These are phyloP conservation scores for Ceratocystis albifundus DNA, from an alignment of 2,329 filamentous ascomycete species.

Conservation along the genomic window DNA sequence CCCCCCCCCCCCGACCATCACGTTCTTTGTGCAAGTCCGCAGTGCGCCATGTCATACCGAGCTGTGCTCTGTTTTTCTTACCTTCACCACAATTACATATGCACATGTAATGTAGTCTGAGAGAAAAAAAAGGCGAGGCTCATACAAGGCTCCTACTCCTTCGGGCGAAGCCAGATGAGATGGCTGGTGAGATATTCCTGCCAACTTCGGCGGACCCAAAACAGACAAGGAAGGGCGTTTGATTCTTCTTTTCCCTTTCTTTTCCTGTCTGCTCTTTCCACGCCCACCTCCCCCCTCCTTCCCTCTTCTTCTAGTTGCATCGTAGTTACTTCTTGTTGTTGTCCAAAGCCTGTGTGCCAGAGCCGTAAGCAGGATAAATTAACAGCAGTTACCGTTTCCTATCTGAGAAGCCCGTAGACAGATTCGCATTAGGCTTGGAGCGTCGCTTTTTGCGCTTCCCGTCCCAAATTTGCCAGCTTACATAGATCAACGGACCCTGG, in stretches of 20 bases:
- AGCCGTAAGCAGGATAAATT: no score
- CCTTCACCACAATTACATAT: not conserved
- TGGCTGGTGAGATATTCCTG: slow-evolving; percentile 1
- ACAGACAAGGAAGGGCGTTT: not conserved
- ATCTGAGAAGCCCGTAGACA: no score
- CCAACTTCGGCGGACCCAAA: slow-evolving; percentile 1
- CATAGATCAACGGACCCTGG: not conserved
- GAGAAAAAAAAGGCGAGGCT: not conserved
- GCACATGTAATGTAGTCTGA: not conserved
- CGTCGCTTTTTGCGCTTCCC: no score
- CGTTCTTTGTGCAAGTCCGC: not conserved
- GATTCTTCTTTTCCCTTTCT: not conserved
- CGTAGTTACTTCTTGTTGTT: not conserved
- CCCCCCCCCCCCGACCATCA: no score
- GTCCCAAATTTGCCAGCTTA: not conserved
- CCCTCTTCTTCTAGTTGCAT: not conserved
- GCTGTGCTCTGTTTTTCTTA: not conserved
- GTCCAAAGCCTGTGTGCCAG: not conserved
- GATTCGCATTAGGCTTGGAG: no score
- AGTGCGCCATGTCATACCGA: no score
- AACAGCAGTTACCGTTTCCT: no score
- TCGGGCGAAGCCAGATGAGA: slow-evolving; percentile 7
- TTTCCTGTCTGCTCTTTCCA: not conserved
- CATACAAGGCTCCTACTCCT: not conserved
- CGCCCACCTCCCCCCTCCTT: not conserved